Base-by-base conservation (phyloP, 257 asterid species). In the Forsythia viridissima region DNA sequence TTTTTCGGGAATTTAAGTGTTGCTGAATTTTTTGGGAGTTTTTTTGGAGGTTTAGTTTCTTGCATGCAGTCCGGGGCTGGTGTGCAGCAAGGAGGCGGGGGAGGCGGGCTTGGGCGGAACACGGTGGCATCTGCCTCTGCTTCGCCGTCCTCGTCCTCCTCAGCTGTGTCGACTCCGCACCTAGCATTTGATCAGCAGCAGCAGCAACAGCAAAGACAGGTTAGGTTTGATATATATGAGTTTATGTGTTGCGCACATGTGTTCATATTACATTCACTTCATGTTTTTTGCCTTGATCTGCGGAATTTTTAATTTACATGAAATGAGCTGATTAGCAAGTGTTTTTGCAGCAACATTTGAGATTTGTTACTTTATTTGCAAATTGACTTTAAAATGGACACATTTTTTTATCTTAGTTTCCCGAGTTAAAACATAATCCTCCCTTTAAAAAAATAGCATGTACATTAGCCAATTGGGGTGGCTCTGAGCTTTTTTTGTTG, bases 71-170 rank as follows among this genome's bases (percentile, higher is more conserved):
- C 97, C 77, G 98, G 96, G 15, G 96, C 93, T 80, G 97, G 97
- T 74, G 88, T 89, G 83, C 96, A 90, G 87, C 97, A 91, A 20
- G 69, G 69, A 81, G 96, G 97, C 48, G 94, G 93, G 76, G 94
- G 91, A 40, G 89, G 94, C 36, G 93, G 97, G 52, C 97, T 89
- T 88, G 98, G 97, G 74, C 94, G 96, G 89, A 87, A 73, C 71
- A 63, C 13, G 70, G 97, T 90, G 72, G 94, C 90, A 6, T 89
- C 93, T 0, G 90, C 97, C 34, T 89, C 92, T 13, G 94, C 90
- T 34, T 95, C 98, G 71, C 99, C 97, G 70, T 87, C 99, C 71
- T 93, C 99, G 5, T 92, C 99, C 11, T 95, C 99, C 9, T 93
- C 98, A 0, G 97, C 95, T 0, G 93, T 76, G 20, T 87, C 98